Evolutionary conservation across 495 filamentous ascomycete genomes (phyloP), one percentile per base, ranked within the genome.

Genomic region (Tuber borchii): DNA sequence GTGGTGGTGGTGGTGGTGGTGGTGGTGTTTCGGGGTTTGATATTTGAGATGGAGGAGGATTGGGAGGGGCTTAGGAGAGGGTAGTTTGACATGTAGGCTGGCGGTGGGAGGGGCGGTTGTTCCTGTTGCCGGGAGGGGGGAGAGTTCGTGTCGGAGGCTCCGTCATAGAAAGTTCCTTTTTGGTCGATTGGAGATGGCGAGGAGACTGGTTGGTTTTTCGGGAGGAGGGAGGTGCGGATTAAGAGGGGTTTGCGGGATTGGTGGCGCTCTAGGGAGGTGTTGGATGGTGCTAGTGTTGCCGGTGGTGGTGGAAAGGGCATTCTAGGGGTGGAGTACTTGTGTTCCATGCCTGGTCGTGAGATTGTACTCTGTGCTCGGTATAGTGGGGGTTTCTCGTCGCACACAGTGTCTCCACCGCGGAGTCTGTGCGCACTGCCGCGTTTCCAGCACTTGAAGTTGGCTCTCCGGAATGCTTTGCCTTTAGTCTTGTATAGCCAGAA

Each of bases 251-350:
- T 56, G 65, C 44, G 31, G 39, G 51, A 17, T n/a, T 6, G 56
- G n/a, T 16, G 73, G 45, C 69, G 26, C 42, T 31, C 22, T 8
- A 43, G 20, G 19, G 70, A 22, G 70, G 19, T 26, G 16, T 56
- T 37, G 4, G 19, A 42, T 31, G 45, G 73, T 7, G 73, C 43
- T 40, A 77, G 44, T 26, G 76, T 78, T 10, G 79, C 75, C 61
- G 78, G 75, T 17, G 79, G 78, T 17, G 79, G 78, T 42, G 79
- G 78, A 17, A 81, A 75, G 45, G 79, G 78, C 39, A 77, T 77
- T 16, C 40, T 3, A 12, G 73, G 73, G 31, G 71, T 70, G 8
- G 56, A 45, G 42, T 56, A 68, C 12, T 69, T 42, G 17, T 51
- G 70, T 17, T 40, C 65, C 37, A 7, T 9, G 10, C 7, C 65